phyloP scores from a whole-genome alignment of 495 filamentous ascomycete genomes.

The Neurospora sp. region DNA sequence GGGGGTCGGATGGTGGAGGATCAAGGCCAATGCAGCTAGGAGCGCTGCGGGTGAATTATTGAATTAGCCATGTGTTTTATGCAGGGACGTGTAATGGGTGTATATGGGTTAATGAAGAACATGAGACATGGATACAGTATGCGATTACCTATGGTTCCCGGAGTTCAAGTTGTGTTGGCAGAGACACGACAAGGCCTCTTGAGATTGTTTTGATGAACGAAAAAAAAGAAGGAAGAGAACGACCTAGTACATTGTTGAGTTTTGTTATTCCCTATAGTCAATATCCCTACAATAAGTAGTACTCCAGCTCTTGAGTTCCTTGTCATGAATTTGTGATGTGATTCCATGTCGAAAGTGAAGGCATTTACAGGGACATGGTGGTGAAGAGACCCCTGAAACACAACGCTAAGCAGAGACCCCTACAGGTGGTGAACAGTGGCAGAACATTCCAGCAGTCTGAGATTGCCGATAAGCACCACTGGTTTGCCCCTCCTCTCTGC shows the following conservation, averaged over 20 bases:
- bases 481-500: neutral
- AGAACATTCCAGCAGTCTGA: slow-evolving; percentile 2
- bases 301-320: neutral
- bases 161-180: neutral
- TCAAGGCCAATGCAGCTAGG: neutral
- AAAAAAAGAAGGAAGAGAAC: neutral
- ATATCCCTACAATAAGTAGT: neutral
- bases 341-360: neutral
- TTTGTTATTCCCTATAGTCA: neutral
- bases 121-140: slow-evolving; percentile 1
- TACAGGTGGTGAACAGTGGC: slow-evolving; percentile 4
- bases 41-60: neutral
- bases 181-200: neutral
- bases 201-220: neutral
- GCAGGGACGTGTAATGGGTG: neutral
- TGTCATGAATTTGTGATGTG: neutral
- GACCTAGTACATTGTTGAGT: neutral
- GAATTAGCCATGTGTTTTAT: neutral
- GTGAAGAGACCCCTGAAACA: neutral
- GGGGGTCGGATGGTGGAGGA: slow-evolving; percentile 10
- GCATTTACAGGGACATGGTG: neutral
- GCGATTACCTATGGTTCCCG: neutral
- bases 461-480: neutral
- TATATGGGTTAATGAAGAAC: neutral
- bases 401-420: neutral